phyloP scores from a whole-genome alignment of 208 protist species.

The Leishmania gerbilli region DNA sequence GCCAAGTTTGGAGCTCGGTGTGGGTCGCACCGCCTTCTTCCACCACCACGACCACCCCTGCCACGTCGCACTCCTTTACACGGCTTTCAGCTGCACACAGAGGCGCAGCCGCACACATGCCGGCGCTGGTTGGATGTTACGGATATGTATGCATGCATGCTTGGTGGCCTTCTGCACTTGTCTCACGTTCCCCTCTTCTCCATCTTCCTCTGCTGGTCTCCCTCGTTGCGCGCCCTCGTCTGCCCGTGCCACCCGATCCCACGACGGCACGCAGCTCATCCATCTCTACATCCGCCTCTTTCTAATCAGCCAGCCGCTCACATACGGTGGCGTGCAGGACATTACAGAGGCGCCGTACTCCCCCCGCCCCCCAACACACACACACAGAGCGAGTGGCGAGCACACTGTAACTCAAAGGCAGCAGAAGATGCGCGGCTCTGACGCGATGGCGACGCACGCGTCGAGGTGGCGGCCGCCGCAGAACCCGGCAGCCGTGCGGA shows the following conservation, averaged over 20 bases:
- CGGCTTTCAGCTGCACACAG: neutral
- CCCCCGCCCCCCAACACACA: neutral
- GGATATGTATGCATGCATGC: neutral
- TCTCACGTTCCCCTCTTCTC: neutral
- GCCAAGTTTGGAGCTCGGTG: neutral
- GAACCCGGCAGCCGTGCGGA: slow-evolving; percentile 17
- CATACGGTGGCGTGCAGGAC: neutral
- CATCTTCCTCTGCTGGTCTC: neutral
- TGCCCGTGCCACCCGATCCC: neutral
- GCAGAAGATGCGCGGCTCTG: neutral
- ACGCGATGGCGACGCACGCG: slow-evolving; percentile 16
- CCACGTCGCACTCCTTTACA: neutral
- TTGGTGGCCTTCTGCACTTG: neutral
- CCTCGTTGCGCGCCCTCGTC: neutral
- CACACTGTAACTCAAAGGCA: neutral
- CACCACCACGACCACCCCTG: neutral
- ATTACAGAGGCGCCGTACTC: neutral
- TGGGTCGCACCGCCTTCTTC: neutral
- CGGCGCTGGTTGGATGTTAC: neutral
- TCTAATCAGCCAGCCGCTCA: neutral
- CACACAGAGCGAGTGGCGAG: neutral
- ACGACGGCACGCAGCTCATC: neutral
- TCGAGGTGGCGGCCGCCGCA: slow-evolving; percentile 19
- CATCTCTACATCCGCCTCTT: neutral
- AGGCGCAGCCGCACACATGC: neutral